Percentiles rank a stretch among this genome's conserved stretches.
phyloP scores from a whole-genome alignment of 176 grass and related monocot genomes.

The Areca catechu region DNA sequence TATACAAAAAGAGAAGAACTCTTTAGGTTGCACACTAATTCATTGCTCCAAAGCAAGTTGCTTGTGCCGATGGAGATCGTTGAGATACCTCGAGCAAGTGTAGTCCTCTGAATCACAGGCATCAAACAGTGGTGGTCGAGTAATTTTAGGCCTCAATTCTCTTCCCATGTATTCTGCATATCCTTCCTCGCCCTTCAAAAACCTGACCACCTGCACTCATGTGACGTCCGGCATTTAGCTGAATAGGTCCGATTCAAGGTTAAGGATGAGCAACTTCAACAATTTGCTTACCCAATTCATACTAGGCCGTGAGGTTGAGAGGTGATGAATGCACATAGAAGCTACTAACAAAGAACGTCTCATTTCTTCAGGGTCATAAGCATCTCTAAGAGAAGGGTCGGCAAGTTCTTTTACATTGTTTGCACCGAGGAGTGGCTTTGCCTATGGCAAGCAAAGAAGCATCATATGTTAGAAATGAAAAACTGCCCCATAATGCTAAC shows the following conservation, averaged over 20 bases:
- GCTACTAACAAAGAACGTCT: conserved; percentile 47
- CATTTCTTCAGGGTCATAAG: conserved; percentile 68
- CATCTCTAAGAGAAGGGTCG: conserved; percentile 50
- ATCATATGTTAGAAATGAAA: not conserved
- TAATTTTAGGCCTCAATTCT: conserved; percentile 36
- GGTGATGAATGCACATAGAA: conserved; percentile 90
- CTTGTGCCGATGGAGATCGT: conserved; percentile 88
- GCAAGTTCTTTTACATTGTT: conserved; percentile 72
- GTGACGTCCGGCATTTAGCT: not conserved
- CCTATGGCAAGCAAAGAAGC: conserved; percentile 29
- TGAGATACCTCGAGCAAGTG: conserved; percentile 71
- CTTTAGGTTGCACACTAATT: not conserved
- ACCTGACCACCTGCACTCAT: conserved; percentile 42
- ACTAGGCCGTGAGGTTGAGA: conserved; percentile 55
- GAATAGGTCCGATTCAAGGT: too few species aligned
- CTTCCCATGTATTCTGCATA: conserved; percentile 36
- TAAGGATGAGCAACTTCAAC: too few species aligned
- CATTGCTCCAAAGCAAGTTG: conserved; percentile 92
- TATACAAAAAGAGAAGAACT: too few species aligned
- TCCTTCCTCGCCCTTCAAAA: conserved; percentile 53
- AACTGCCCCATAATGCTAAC: too few species aligned
- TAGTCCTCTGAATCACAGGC: conserved; percentile 80
- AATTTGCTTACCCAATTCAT: conserved; percentile 69
- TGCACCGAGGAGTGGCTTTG: conserved; percentile 72
- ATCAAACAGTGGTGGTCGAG: conserved; percentile 50